These are phyloP conservation scores for Podospora sp. DNA, from an alignment of 495 filamentous ascomycete species.

Conservation along the genomic window DNA sequence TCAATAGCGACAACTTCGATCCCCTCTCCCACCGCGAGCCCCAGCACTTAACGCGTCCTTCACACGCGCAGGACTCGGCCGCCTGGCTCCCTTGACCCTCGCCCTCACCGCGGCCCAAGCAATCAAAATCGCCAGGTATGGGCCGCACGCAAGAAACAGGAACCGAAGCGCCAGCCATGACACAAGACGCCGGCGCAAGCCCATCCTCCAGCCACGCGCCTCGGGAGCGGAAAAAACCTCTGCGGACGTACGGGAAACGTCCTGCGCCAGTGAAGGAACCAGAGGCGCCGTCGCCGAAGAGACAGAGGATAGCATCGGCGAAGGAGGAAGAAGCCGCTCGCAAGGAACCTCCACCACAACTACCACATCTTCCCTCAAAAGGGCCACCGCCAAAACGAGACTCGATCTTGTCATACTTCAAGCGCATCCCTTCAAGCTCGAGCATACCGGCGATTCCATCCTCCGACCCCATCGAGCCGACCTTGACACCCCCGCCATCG, in stretches of 20 bases:
- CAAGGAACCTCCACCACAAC: not conserved
- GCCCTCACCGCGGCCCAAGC: not conserved
- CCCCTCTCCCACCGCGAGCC: not conserved
- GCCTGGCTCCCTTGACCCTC: not conserved
- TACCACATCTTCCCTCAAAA: not conserved
- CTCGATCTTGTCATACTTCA: conserved; percentile 50
- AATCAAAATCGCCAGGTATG: not conserved
- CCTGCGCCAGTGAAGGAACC: conserved; percentile 28
- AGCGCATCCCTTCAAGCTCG: conserved; percentile 28
- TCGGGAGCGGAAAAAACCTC: conserved; percentile 35
- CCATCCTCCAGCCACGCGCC: not conserved
- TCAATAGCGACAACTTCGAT: not conserved
- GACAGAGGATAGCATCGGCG: not conserved
- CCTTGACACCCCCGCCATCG: conserved; percentile 35
- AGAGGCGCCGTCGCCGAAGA: conserved; percentile 9
- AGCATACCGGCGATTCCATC: conserved; percentile 17
- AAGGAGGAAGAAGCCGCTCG: not conserved
- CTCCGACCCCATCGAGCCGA: conserved; percentile 13
- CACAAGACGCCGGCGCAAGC: not conserved
- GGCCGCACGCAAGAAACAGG: not conserved
- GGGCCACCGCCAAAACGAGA: conserved; percentile 32
- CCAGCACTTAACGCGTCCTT: not conserved
- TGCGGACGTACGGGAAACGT: conserved; percentile 51
- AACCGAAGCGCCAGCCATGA: not conserved
- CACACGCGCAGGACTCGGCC: not conserved